Evolutionary conservation across 2,329 filamentous ascomycete species (phyloP).

Genomic region (Thielaviopsis musarum): DNA sequence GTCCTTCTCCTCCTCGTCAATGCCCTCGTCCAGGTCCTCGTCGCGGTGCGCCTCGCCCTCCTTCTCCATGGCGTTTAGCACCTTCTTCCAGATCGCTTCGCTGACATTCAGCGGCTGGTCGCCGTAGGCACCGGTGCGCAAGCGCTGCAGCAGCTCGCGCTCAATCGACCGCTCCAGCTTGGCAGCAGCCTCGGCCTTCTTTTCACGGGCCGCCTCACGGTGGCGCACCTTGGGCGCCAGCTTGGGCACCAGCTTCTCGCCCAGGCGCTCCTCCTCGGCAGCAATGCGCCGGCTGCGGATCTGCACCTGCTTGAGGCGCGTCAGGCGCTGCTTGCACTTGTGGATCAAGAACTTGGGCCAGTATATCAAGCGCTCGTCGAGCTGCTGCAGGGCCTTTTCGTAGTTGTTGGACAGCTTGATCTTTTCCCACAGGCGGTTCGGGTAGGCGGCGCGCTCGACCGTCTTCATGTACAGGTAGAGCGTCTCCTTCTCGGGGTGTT

Average conservation of each 20-base stretch:
- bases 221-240: conserved; percentile 77
- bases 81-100: conserved; percentile 93
- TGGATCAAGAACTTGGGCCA: conserved; percentile 88
- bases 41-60: conserved; percentile 70
- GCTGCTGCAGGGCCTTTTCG: conserved; percentile 68
- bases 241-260: conserved; percentile 75
- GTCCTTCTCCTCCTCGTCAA: conserved; percentile 52
- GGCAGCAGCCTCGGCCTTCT: conserved; percentile 64
- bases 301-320: conserved; percentile 77
- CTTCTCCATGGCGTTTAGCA: conserved; percentile 76
- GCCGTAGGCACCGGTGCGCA: conserved; percentile 85
- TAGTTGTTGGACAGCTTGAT: conserved; percentile 87
- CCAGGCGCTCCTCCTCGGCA: conserved; percentile 75
- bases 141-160: conserved; percentile 76
- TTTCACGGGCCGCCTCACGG: conserved; percentile 57
- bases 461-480: conserved; percentile 97
- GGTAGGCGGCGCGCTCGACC: conserved; percentile 73
- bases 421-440: conserved; percentile 84
- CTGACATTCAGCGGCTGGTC: conserved; percentile 91
- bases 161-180: conserved; percentile 95
- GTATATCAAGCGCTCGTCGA: conserved; percentile 76
- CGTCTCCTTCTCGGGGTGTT: conserved; percentile 61
- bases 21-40: conserved; percentile 75
- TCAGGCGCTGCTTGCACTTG: conserved; percentile 93
- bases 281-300: conserved; percentile 66